Percentiles rank a stretch among this genome's conserved stretches.
Evolutionary conservation across 768 basidiomycete genomes (phyloP).

Genomic region (Suillus brevipes): DNA sequence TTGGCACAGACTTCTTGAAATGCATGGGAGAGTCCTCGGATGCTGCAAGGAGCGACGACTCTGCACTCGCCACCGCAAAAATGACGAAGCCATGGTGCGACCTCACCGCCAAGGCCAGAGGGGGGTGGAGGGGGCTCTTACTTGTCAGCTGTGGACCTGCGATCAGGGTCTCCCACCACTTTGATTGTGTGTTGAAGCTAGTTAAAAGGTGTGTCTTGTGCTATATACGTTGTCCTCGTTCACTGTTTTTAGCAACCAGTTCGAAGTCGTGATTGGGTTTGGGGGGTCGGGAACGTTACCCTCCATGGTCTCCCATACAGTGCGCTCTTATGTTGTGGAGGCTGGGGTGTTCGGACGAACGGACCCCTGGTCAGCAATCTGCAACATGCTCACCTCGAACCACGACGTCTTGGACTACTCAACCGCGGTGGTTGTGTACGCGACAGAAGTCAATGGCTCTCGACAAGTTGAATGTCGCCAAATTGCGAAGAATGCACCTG

Average conservation of each 20-base stretch:
- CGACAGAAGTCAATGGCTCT: too few species aligned
- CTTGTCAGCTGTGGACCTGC: not conserved
- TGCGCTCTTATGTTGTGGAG: too few species aligned
- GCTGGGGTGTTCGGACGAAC: too few species aligned
- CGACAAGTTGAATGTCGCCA: too few species aligned
- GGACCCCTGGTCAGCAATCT: too few species aligned
- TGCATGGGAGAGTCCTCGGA: not conserved
- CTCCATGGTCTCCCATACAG: not conserved
- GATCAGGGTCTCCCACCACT: not conserved
- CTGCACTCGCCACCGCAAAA: not conserved
- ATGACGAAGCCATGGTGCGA: not conserved
- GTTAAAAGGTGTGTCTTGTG: not conserved
- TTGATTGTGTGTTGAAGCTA: not conserved
- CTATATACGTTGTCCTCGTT: not conserved
- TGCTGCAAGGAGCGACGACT: not conserved
- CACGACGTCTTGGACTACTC: too few species aligned
- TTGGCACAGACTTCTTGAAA: not conserved
- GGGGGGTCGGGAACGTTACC: constrained; percentile 1
- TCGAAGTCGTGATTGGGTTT: constrained; percentile 6
- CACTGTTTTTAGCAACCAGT: not conserved
- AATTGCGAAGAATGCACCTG: too few species aligned
- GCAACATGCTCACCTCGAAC: too few species aligned
- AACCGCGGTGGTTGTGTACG: too few species aligned
- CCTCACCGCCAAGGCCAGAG: not conserved
- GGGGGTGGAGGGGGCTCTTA: not conserved